These are phyloP conservation scores for Xylariaceae sp. DNA, from an alignment of 2,329 filamentous ascomycete species.

Conservation along the genomic window DNA sequence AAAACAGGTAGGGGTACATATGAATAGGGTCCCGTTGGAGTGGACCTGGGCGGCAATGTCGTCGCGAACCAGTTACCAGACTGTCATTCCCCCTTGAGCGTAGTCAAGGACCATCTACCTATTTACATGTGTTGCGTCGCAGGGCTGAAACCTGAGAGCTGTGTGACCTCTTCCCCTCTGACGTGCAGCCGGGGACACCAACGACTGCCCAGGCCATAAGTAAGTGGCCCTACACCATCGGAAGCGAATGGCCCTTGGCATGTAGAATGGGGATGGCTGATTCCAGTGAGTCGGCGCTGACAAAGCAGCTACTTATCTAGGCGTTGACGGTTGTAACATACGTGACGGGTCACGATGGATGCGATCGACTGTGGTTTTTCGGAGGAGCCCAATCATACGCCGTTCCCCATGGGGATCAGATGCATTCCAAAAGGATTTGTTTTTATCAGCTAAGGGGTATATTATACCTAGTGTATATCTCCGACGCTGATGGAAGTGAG, in stretches of 20 bases:
- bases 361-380: neutral
- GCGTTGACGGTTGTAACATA: no score
- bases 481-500: neutral
- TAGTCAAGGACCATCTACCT: no score
- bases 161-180: slow-evolving; percentile 17
- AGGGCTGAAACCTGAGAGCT: slow-evolving; percentile 18
- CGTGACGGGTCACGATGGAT: neutral
- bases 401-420: neutral
- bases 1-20: no score
- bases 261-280: neutral
- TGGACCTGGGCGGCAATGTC: no score
- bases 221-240: no score
- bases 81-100: no score
- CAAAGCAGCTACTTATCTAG: no score
- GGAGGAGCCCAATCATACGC: neutral
- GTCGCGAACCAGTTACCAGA: no score
- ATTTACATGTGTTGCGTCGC: slow-evolving; percentile 9
- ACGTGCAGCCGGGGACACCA: slow-evolving; percentile 12
- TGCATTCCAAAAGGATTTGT: neutral
- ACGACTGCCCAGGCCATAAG: neutral
- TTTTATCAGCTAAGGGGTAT: neutral
- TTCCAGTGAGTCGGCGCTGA: neutral
- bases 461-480: neutral
- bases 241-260: no score
- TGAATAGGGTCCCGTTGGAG: no score